Evolutionary conservation across 1,284 basidiomycete species (phyloP).

Genomic region (Microbotryum scabiosae): DNA sequence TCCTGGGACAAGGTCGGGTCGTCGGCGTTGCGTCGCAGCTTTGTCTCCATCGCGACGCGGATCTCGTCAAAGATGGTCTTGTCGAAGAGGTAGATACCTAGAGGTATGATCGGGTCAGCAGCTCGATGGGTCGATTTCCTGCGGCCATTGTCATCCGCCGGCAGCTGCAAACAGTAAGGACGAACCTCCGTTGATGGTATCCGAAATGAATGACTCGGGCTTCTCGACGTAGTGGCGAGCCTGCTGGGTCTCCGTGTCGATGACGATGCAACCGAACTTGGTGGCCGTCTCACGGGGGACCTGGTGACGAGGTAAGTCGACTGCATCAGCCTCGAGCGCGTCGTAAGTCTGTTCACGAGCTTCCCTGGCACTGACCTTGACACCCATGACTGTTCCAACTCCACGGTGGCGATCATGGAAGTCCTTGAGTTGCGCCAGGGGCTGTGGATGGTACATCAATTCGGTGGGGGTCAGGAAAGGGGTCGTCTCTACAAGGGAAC

Average conservation of each 20-base stretch:
- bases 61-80: slow-evolving; percentile 48
- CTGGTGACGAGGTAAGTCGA: slow-evolving; percentile 12
- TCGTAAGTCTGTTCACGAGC: not conserved
- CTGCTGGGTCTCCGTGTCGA: slow-evolving; percentile 40
- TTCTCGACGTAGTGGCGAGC: slow-evolving; percentile 45
- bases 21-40: slow-evolving; percentile 40
- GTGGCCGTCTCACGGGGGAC: slow-evolving; percentile 45
- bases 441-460: not conserved
- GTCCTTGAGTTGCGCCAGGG: slow-evolving; percentile 42
- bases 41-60: slow-evolving; percentile 46
- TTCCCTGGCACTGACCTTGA: slow-evolving; percentile 37
- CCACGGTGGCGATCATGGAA: slow-evolving; percentile 46
- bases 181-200: slow-evolving; percentile 46
- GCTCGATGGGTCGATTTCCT: not conserved
- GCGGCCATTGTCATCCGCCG: not conserved
- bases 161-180: slow-evolving; percentile 32
- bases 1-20: slow-evolving; percentile 43
- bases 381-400: slow-evolving; percentile 47
- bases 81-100: slow-evolving; percentile 43
- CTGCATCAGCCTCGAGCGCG: not conserved
- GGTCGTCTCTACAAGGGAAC: not conserved
- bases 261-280: slow-evolving; percentile 47
- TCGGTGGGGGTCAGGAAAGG: not conserved
- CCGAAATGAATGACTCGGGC: slow-evolving; percentile 47
- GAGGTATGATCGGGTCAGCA: not conserved